Percentiles rank a stretch among this genome's conserved stretches.
Conservation (phyloP, 1,139 yeast species). For the Pichia sp. region DNA sequence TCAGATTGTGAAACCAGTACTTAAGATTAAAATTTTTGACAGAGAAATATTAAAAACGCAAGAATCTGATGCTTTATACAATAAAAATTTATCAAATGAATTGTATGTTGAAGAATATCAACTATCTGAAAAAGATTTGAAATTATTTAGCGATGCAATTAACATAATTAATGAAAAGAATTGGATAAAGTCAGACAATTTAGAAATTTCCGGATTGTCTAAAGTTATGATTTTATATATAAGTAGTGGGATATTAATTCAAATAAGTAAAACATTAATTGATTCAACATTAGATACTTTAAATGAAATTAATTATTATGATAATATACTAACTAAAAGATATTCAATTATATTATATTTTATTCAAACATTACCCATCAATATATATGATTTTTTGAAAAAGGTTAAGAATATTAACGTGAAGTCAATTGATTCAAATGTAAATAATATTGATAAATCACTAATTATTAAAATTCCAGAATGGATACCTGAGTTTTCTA, state of each 20-base stretch:
- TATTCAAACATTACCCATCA: constrained; percentile 32
- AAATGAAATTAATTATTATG: constrained; percentile 31
- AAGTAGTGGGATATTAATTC: neutral
- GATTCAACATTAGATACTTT: constrained; percentile 22
- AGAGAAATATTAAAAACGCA: neutral
- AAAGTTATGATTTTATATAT: constrained; percentile 5
- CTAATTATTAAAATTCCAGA: constrained; percentile 16
- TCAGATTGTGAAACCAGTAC: constrained; percentile 4
- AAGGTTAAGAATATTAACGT: neutral
- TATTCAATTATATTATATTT: constrained; percentile 28
- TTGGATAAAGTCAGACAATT: constrained; percentile 1
- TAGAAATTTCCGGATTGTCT: constrained; percentile 1
- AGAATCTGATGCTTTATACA: neutral
- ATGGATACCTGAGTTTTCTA: constrained; percentile 22
- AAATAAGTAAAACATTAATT: constrained; percentile 5
- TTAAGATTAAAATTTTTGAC: neutral
- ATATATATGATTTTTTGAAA: constrained; percentile 14
- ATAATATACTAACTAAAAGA: constrained; percentile 28
- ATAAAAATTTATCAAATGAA: neutral
- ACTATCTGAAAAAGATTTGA: neutral
- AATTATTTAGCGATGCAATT: neutral
- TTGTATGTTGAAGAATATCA: neutral
- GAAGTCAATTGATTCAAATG: no score
- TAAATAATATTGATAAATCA: no score
- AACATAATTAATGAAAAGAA: neutral